Percentiles rank a stretch among this genome's conserved stretches.
Evolutionary conservation across 345 rosid genomes (phyloP).

Genomic region (Isatis tinctoria): DNA sequence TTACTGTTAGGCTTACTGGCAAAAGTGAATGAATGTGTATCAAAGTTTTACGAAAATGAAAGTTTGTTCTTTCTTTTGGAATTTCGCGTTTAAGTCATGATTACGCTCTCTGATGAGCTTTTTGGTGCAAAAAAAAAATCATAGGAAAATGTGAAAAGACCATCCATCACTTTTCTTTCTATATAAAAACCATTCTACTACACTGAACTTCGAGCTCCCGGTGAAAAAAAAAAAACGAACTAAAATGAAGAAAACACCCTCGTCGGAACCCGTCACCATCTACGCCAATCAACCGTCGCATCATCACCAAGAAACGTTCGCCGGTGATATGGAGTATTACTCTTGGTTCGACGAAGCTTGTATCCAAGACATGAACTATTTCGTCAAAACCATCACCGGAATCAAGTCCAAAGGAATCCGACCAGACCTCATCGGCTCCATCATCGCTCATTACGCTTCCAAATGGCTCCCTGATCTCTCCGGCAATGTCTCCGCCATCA

Average conservation of each 20-base stretch:
- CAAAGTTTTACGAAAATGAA: not conserved
- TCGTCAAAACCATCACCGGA: slow-evolving; percentile 75
- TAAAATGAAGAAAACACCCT: slow-evolving; percentile 42
- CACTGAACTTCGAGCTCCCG: slow-evolving; percentile 10
- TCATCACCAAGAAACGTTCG: slow-evolving; percentile 22
- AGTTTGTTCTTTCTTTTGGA: not conserved
- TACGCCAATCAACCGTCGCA: slow-evolving; percentile 10
- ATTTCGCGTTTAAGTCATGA: slow-evolving; percentile 8
- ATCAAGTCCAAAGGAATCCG: slow-evolving; percentile 79
- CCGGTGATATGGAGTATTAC: slow-evolving; percentile 27
- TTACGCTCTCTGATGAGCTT: not conserved
- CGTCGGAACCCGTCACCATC: slow-evolving; percentile 35
- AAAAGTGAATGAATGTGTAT: not conserved
- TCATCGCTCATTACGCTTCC: slow-evolving; percentile 79
- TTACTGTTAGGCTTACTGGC: not conserved
- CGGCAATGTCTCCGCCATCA: slow-evolving; percentile 22
- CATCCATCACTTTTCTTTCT: not conserved
- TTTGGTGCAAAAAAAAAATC: not conserved
- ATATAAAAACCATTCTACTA: not conserved
- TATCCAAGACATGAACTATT: slow-evolving; percentile 86
- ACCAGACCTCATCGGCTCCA: slow-evolving; percentile 82
- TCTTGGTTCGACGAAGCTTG: slow-evolving; percentile 73
- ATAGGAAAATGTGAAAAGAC: not conserved
- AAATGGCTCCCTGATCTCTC: slow-evolving; percentile 91
- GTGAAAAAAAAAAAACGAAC: not conserved